Conservation (phyloP, 2,329 filamentous ascomycete species). For the Ophiosphaerella narmari region DNA sequence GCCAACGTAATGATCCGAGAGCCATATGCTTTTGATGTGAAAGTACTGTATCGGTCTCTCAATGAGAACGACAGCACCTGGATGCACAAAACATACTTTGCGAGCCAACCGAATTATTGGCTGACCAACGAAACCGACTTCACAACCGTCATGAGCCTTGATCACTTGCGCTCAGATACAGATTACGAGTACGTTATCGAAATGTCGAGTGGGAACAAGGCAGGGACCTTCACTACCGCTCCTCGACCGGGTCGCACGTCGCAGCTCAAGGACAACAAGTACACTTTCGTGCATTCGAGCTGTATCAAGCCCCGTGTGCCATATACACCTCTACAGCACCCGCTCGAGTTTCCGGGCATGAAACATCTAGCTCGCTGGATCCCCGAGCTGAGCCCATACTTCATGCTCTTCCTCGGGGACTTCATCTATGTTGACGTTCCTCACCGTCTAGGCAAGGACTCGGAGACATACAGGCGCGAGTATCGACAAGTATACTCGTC, state of each 20-base stretch:
- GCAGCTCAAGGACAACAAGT: constrained; percentile 64
- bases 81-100: constrained; percentile 35
- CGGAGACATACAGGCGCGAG: constrained; percentile 82
- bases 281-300: constrained; percentile 90
- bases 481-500: constrained; percentile 96
- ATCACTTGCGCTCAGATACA: constrained; percentile 70
- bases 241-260: constrained; percentile 70
- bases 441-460: constrained; percentile 70
- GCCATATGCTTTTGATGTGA: constrained; percentile 72
- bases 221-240: constrained; percentile 78
- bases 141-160: constrained; percentile 71
- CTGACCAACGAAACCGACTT: constrained; percentile 82
- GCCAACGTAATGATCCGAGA: constrained; percentile 86
- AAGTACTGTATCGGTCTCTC: constrained; percentile 37
- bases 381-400: constrained; percentile 71
- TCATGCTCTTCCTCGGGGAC: constrained; percentile 76
- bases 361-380: constrained; percentile 75
- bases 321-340: constrained; percentile 82
- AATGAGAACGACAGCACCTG: constrained; percentile 33
- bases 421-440: constrained; percentile 94
- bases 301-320: constrained; percentile 92
- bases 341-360: constrained; percentile 81
- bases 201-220: constrained; percentile 75
- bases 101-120: constrained; percentile 46
- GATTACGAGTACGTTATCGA: constrained; percentile 77